Conservation (phyloP, 2,329 filamentous ascomycete species). For the Aotearoamyces nothofagi region DNA sequence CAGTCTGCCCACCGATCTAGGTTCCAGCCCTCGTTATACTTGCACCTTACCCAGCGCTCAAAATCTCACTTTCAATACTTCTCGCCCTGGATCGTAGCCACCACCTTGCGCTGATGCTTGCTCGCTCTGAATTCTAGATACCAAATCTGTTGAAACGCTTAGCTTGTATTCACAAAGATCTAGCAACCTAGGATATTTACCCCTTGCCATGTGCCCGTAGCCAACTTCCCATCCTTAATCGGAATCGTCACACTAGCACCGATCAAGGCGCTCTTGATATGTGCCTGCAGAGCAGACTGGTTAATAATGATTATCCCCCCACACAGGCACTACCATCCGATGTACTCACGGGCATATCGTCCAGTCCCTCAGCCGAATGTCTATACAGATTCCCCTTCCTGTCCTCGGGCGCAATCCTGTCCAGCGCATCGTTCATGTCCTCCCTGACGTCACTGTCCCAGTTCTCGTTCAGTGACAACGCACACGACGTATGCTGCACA, state of each 20-base stretch:
- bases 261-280: conserved; percentile 82
- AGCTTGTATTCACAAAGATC: too few species aligned
- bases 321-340: conserved; percentile 2
- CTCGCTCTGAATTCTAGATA: conserved; percentile 68
- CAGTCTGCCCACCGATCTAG: too few species aligned
- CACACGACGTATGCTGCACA: conserved; percentile 89
- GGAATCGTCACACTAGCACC: conserved; percentile 85
- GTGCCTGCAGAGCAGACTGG: conserved; percentile 46
- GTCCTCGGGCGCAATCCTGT: conserved; percentile 78
- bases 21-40: too few species aligned
- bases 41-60: too few species aligned
- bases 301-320: conserved; percentile 1
- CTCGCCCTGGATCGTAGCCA: conserved; percentile 92
- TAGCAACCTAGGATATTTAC: too few species aligned
- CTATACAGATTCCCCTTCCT: conserved; percentile 63
- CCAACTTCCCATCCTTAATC: conserved; percentile 70
- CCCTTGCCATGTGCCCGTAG: conserved; percentile 63
- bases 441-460: conserved; percentile 69
- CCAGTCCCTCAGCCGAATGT: conserved; percentile 72
- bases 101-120: conserved; percentile 66
- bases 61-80: conserved; percentile 29
- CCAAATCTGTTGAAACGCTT: too few species aligned
- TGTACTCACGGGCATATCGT: conserved; percentile 75
- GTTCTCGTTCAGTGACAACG: conserved; percentile 87
- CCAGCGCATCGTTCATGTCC: conserved; percentile 89